Conservation (phyloP, 441 rosid species). For the Populus hybrid region DNA sequence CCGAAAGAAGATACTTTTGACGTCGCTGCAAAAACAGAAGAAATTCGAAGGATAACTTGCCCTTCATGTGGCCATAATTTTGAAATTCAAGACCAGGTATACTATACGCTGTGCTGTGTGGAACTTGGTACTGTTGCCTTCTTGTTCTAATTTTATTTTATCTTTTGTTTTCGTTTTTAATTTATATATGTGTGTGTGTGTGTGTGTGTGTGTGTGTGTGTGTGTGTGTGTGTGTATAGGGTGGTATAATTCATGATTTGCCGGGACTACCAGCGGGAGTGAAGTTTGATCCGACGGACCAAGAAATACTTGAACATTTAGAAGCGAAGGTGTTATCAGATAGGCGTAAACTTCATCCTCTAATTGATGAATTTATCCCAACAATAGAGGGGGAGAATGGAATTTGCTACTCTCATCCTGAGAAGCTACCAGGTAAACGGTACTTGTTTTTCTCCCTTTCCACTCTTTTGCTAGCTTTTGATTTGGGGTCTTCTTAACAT, state of each 20-base stretch:
- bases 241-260: conserved; percentile 51
- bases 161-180: not conserved
- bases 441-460: not conserved
- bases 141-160: not conserved
- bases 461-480: not conserved
- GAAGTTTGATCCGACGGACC: conserved; percentile 92
- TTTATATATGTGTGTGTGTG: not conserved
- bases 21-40: conserved; percentile 16
- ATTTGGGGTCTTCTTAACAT: not conserved
- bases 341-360: conserved; percentile 65
- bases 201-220: too few species aligned
- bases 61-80: conserved; percentile 82
- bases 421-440: conserved; percentile 74
- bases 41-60: conserved; percentile 38
- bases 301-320: conserved; percentile 80
- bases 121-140: not conserved
- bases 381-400: conserved; percentile 89
- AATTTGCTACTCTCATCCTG: conserved; percentile 95
- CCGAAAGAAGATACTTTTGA: conserved; percentile 10
- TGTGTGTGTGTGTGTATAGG: not conserved
- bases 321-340: conserved; percentile 71
- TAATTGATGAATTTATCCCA: conserved; percentile 81
- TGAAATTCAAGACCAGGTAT: conserved; percentile 60
- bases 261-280: conserved; percentile 96
- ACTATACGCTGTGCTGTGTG: not conserved